Base-by-base conservation (phyloP, 805 yeast species). In the Sporopachydermia quercuum region DNA sequence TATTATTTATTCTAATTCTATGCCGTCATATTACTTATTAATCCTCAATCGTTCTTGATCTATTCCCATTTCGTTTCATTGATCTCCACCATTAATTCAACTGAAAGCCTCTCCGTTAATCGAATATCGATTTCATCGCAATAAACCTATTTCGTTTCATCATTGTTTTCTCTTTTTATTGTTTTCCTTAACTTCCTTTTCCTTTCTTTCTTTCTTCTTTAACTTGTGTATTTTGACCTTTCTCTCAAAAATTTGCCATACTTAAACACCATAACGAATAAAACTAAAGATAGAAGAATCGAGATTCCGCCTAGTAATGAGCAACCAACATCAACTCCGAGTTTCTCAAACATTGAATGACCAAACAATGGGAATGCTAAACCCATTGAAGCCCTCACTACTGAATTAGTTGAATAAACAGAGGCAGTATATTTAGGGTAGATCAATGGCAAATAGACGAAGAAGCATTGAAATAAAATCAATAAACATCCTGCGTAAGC, bases 331-430 rank as follows among this genome's bases (percentile, higher is more conserved):
- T 17, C 56, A 38, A 66, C 64, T 4, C 66, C 67, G 40, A 71
- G 56, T 47, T 71, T 67, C 40, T 61, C 56, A 52, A 68, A 80
- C 71, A 80, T 65, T 23, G 71, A 69, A 34, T 62, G 51, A 4
- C 81, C 79, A 54, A 80, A 78, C 39, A 80, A 61, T 35, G 82
- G 81, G 62, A 76, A 76, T 2, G 67, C 70, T 44, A 74, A 71
- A 1, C 77, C 81, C 46, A 68, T 65, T 2, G 56, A 55, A 4
- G 72, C 60, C 40, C 81, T 65, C 44, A 65, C 62, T 17, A 74
- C 55, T 30, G 61, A 68, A 48, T 72, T 74, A 34, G 74, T 71
- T 3, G 79, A 78, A 53, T 68, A 73, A 2, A 70, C 78, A 1
- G 78, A 71, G 2, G 78, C 78, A 44, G 70, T 45, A 50, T 64